phyloP scores from a whole-genome alignment of 2,329 filamentous ascomycete species.

The Celoporthe dispersa region DNA sequence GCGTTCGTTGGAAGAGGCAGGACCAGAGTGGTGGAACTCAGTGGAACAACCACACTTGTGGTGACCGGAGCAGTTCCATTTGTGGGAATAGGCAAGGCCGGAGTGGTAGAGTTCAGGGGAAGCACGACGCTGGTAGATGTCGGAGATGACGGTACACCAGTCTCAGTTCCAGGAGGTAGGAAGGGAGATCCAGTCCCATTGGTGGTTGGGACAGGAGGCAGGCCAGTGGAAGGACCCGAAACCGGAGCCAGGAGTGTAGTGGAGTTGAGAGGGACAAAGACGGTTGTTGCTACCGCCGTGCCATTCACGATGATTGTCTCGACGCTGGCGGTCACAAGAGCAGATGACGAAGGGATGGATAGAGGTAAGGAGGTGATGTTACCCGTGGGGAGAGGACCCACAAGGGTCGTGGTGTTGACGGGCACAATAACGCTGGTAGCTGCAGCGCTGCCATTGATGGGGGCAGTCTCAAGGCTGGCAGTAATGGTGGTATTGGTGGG shows the following conservation, averaged over 20 bases:
- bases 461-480: slow-evolving; percentile 15
- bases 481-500: slow-evolving; percentile 14
- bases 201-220: slow-evolving; percentile 11
- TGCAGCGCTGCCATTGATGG: slow-evolving; percentile 13
- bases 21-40: slow-evolving; percentile 11
- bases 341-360: slow-evolving; percentile 12
- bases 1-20: slow-evolving; percentile 21
- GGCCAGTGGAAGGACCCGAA: slow-evolving; percentile 1
- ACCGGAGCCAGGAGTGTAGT: slow-evolving; percentile 25
- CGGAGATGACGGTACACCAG: neutral
- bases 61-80: slow-evolving; percentile 12
- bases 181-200: slow-evolving; percentile 20
- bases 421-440: slow-evolving; percentile 21
- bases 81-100: neutral
- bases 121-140: slow-evolving; percentile 12
- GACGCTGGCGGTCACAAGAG: slow-evolving; percentile 19
- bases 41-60: slow-evolving; percentile 11
- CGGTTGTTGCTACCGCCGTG: slow-evolving; percentile 24
- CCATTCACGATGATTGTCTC: slow-evolving; percentile 26
- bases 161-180: slow-evolving; percentile 20
- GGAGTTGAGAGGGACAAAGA: slow-evolving; percentile 24
- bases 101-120: slow-evolving; percentile 15
- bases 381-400: slow-evolving; percentile 18
- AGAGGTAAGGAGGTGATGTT: slow-evolving; percentile 11
- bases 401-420: slow-evolving; percentile 14